Evolutionary conservation across 2,329 filamentous ascomycete genomes (phyloP).

Genomic region (Tolypocladium nubicola): DNA sequence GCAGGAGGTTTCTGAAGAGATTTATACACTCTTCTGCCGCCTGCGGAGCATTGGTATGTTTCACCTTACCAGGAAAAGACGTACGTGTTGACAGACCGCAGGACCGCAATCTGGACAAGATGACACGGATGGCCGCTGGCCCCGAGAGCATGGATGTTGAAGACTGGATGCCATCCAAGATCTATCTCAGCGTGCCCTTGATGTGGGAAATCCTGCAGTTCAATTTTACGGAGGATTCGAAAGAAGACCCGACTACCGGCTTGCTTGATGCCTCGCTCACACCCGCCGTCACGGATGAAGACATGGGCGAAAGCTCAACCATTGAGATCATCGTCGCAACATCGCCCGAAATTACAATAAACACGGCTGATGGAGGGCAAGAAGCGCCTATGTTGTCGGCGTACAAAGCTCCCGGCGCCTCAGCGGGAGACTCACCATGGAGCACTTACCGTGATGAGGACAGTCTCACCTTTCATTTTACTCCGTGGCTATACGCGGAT

Average conservation of each 20-base stretch:
- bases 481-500: constrained; percentile 32
- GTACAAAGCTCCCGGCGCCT: constrained; percentile 17
- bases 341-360: constrained; percentile 39
- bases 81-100: constrained; percentile 8
- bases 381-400: constrained; percentile 30
- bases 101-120: constrained; percentile 36
- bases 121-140: constrained; percentile 37
- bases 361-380: constrained; percentile 39
- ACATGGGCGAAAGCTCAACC: constrained; percentile 23
- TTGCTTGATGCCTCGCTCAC: constrained; percentile 32
- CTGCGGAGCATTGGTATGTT: constrained; percentile 32
- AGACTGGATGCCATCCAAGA: constrained; percentile 41
- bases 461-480: constrained; percentile 28
- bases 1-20: constrained; percentile 34
- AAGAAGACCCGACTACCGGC: constrained; percentile 23
- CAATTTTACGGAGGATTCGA: constrained; percentile 27
- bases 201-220: constrained; percentile 44
- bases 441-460: constrained; percentile 20
- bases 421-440: constrained; percentile 12
- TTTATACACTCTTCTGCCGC: constrained; percentile 36
- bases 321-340: constrained; percentile 40
- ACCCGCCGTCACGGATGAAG: constrained; percentile 16
- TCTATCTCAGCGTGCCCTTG: constrained; percentile 38
- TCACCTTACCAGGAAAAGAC: background rate
- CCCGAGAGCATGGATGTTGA: constrained; percentile 35